A percentile compares a stretch with the other conserved stretches of the same genome.
Evolutionary conservation across 106 monocot species (phyloP).

Genomic region (Dactylorhiza incarnata): DNA sequence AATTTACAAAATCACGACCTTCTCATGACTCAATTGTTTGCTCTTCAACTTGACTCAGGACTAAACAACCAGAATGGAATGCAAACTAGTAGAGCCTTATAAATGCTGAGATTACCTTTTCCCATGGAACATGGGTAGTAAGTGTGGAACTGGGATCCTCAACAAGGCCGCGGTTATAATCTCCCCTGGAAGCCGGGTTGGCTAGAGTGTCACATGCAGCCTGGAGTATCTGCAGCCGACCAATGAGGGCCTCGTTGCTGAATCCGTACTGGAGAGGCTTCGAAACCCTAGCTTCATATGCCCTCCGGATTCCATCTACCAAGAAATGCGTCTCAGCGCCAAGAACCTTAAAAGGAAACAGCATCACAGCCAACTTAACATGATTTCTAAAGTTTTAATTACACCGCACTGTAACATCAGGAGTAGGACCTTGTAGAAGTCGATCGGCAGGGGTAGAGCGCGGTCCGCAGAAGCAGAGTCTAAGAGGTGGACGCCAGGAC

Average conservation of each 20-base stretch:
- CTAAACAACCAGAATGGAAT: background rate
- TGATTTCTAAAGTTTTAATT: background rate
- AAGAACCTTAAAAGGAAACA: conserved; percentile 36
- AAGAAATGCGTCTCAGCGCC: conserved; percentile 89
- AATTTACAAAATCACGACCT: background rate
- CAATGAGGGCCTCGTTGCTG: conserved; percentile 72
- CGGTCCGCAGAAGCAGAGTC: conserved; percentile 29
- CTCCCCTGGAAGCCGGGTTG: conserved; percentile 32
- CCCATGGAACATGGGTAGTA: conserved; percentile 57
- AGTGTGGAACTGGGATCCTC: conserved; percentile 45
- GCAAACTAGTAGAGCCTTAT: background rate
- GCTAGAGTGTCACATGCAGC: conserved; percentile 66
- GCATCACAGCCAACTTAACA: background rate
- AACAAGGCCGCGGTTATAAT: conserved; percentile 54
- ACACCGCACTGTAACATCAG: background rate
- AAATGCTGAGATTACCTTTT: conserved; percentile 41
- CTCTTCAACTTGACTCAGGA: background rate
- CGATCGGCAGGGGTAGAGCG: conserved; percentile 59
- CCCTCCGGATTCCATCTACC: conserved; percentile 66
- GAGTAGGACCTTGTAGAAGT: conserved; percentile 59
- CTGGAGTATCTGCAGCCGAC: conserved; percentile 76
- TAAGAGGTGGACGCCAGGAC: conserved; percentile 13
- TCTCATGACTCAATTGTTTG: background rate
- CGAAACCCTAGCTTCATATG: conserved; percentile 63
- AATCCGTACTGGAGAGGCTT: conserved; percentile 62